phyloP scores from a whole-genome alignment of 1,139 yeast genomes.

The Casaregolazyma lundiana region DNA sequence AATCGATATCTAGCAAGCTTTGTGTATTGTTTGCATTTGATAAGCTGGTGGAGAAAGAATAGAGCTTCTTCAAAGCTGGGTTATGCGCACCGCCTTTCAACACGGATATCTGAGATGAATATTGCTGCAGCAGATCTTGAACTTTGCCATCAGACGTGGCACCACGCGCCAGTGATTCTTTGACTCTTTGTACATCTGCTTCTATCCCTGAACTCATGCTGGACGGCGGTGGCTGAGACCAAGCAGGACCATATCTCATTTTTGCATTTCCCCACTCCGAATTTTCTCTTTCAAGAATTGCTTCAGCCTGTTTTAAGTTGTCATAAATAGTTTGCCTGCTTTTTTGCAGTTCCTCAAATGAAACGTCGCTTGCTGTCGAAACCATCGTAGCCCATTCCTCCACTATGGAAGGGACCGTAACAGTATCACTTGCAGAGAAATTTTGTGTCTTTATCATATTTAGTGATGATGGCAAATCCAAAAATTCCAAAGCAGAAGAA shows the following conservation, averaged over 20 bases:
- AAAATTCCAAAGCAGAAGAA: conserved; percentile 69
- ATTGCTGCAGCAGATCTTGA: conserved; percentile 39
- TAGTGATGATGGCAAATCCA: conserved; percentile 68
- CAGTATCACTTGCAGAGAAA: conserved; percentile 14
- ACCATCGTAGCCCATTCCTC: conserved; percentile 35
- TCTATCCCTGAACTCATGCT: conserved; percentile 35
- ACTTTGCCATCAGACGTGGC: conserved; percentile 61
- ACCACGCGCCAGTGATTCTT: conserved; percentile 65
- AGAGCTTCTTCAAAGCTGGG: conserved; percentile 28
- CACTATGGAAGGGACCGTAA: conserved; percentile 25
- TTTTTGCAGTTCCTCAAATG: conserved; percentile 18
- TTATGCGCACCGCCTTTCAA: conserved; percentile 34
- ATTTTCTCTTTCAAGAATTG: conserved; percentile 36
- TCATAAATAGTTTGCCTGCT: conserved; percentile 20
- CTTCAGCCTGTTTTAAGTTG: conserved; percentile 40
- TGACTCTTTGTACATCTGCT: conserved; percentile 53
- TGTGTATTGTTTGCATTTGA: conserved; percentile 22
- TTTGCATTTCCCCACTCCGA: conserved; percentile 32
- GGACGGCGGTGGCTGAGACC: conserved; percentile 39
- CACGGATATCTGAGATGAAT: conserved; percentile 35
- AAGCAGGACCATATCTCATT: conserved; percentile 33
- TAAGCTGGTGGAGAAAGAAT: conserved; percentile 19
- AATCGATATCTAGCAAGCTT: conserved; percentile 62
- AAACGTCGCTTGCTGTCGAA: conserved; percentile 12
- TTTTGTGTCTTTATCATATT: conserved; percentile 43